A percentile compares a stretch with the other conserved stretches of the same genome.
Conservation (phyloP, 1,139 yeast genomes). For the Pichia sp. region DNA sequence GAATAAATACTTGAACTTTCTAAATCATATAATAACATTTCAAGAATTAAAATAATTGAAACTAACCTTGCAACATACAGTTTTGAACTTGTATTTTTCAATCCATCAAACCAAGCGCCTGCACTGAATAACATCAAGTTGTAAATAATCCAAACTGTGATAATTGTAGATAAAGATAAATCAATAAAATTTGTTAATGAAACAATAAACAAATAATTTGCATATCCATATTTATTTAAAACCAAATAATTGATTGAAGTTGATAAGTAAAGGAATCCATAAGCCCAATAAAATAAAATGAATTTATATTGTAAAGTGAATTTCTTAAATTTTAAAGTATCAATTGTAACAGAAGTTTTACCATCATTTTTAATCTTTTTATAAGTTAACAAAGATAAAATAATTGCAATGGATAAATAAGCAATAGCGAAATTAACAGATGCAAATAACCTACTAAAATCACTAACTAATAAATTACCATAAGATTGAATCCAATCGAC, state of each 20-base stretch:
- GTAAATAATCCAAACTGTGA: constrained; percentile 29
- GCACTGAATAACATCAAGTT: constrained; percentile 27
- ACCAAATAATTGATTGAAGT: constrained; percentile 18
- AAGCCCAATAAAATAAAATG: constrained; percentile 21
- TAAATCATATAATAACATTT: constrained; percentile 27
- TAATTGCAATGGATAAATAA: constrained; percentile 17
- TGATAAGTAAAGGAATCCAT: constrained; percentile 18
- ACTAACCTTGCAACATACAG: constrained; percentile 18
- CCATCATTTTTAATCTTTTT: constrained; percentile 16
- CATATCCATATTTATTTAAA: constrained; percentile 27
- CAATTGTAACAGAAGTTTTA: constrained; percentile 19
- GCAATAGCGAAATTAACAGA: constrained; percentile 19
- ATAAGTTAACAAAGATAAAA: constrained; percentile 17
- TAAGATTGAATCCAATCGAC: constrained; percentile 30
- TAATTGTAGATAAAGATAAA: constrained; percentile 20
- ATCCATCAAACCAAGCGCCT: constrained; percentile 25
- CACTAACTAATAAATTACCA: constrained; percentile 27
- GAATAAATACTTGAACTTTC: constrained; percentile 27
- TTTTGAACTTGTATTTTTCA: constrained; percentile 14
- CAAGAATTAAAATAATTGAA: constrained; percentile 19
- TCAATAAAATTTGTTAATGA: constrained; percentile 20
- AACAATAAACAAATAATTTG: constrained; percentile 17
- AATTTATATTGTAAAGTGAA: constrained; percentile 26
- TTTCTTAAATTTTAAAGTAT: constrained; percentile 17
- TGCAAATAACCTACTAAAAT: constrained; percentile 24